These are phyloP conservation scores for Irpex sp. DNA, from an alignment of 1,284 basidiomycete genomes.

Conservation along the genomic window DNA sequence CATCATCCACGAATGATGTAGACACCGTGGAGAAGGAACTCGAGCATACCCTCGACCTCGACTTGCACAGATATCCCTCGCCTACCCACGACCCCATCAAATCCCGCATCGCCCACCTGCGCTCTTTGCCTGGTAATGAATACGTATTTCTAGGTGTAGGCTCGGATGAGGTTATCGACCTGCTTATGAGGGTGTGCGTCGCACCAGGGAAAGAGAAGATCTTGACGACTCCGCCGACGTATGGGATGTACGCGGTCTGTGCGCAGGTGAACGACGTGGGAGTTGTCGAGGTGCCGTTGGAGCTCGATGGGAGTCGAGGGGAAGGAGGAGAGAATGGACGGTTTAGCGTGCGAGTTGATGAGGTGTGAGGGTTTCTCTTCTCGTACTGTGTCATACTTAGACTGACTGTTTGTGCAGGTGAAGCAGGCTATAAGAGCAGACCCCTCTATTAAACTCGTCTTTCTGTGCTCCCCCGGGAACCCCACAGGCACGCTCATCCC, in stretches of 20 bases:
- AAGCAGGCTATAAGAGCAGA: conserved; percentile 66
- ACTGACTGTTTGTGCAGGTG: conserved; percentile 45
- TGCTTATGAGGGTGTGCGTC: conserved; percentile 90
- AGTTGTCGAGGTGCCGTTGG: conserved; percentile 78
- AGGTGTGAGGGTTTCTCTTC: conserved; percentile 45
- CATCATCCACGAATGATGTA: conserved; percentile 9
- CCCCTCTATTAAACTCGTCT: conserved; percentile 84
- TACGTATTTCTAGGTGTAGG: conserved; percentile 96
- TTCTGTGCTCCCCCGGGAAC: conserved; percentile 97
- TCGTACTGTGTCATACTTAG: neutral
- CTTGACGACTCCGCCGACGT: conserved; percentile 90
- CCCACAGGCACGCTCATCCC: conserved; percentile 91
- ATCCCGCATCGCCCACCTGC: conserved; percentile 66
- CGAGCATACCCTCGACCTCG: conserved; percentile 39
- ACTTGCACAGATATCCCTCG: conserved; percentile 85
- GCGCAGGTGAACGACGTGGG: conserved; percentile 95
- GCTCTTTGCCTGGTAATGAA: conserved; percentile 61
- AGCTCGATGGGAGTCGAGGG: conserved; percentile 52
- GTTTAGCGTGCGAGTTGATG: conserved; percentile 77
- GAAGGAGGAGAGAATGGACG: conserved; percentile 71
- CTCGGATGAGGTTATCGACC: conserved; percentile 95
- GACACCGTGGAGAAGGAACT: conserved; percentile 24
- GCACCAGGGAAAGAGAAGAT: conserved; percentile 80
- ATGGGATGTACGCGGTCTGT: conserved; percentile 96
- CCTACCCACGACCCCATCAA: conserved; percentile 84